Percentiles rank a stretch among this genome's conserved stretches.
These are phyloP conservation scores for Huntiella moniliformis DNA, from an alignment of 2,329 filamentous ascomycete genomes.

Conservation along the genomic window DNA sequence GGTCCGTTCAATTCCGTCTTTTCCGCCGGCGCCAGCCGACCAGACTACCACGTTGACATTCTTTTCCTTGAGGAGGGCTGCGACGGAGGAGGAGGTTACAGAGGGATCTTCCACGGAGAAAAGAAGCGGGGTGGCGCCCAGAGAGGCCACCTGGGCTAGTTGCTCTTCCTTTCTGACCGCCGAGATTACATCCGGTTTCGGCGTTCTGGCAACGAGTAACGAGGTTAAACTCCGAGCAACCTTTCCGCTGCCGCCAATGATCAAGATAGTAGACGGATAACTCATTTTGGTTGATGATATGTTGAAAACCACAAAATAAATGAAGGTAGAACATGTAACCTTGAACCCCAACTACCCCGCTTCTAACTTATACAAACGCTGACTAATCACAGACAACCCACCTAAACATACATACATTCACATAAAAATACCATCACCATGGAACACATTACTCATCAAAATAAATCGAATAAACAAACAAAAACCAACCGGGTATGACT, in stretches of 20 bases:
- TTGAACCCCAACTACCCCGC: too few species aligned
- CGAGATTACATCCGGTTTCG: constrained; percentile 14
- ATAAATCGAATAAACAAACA: background rate
- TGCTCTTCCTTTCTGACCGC: constrained; percentile 19
- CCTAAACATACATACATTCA: too few species aligned
- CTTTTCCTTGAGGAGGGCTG: constrained; percentile 18
- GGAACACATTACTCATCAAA: background rate
- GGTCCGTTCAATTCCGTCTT: constrained; percentile 20
- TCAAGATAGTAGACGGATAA: constrained; percentile 14
- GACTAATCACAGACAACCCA: too few species aligned
- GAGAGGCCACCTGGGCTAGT: constrained; percentile 18
- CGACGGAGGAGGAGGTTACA: constrained; percentile 21
- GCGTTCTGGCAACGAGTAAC: constrained; percentile 13
- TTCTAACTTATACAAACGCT: too few species aligned
- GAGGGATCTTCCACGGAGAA: constrained; percentile 23
- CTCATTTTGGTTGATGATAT: constrained; percentile 2
- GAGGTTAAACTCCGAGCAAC: constrained; percentile 14
- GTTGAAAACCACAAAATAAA: background rate
- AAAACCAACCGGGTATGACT: background rate
- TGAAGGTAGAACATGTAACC: background rate
- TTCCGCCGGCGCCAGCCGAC: constrained; percentile 16
- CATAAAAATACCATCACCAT: too few species aligned
- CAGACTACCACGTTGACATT: constrained; percentile 19
- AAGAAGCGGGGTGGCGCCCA: constrained; percentile 25
- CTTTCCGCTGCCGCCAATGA: constrained; percentile 16